A percentile compares a stretch with the other conserved stretches of the same genome.
Evolutionary conservation across 1,139 yeast genomes (phyloP).

Genomic region (Scheffersomyces insectosa): DNA sequence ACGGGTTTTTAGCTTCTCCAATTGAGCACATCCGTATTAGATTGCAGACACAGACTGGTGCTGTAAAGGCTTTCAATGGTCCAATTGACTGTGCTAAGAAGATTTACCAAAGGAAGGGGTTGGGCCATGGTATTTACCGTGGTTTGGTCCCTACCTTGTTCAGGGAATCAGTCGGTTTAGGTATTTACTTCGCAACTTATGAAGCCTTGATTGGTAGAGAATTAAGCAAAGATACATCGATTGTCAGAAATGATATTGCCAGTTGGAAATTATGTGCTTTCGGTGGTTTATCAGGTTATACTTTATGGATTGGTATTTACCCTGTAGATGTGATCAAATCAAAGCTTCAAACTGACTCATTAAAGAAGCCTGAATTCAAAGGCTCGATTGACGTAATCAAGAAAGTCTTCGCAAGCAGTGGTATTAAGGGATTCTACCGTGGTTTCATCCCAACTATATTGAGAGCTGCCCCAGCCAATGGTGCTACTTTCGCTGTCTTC

Average conservation of each 20-base stretch:
- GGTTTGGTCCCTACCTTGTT: conserved; percentile 79
- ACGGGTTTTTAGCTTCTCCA: conserved; percentile 84
- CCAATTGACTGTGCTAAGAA: conserved; percentile 78
- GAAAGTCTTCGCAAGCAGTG: conserved; percentile 54
- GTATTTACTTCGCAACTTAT: conserved; percentile 83
- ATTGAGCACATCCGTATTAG: conserved; percentile 92
- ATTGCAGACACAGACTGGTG: conserved; percentile 75
- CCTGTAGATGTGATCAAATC: conserved; percentile 89
- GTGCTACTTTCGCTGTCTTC: conserved; percentile 91
- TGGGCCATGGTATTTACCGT: conserved; percentile 63
- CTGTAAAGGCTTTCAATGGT: conserved; percentile 56
- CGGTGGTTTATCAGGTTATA: conserved; percentile 86
- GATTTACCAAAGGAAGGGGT: conserved; percentile 52
- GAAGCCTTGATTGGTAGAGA: conserved; percentile 80
- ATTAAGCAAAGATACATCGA: conserved; percentile 31
- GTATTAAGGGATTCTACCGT: conserved; percentile 76
- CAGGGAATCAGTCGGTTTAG: conserved; percentile 87
- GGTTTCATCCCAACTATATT: conserved; percentile 89
- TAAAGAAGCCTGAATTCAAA: conserved; percentile 49
- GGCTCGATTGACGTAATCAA: conserved; percentile 56
- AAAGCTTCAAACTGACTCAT: conserved; percentile 78
- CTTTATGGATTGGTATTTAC: conserved; percentile 79
- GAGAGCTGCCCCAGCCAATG: conserved; percentile 97
- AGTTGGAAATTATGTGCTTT: conserved; percentile 78
- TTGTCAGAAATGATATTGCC: conserved; percentile 68